phyloP scores from a whole-genome alignment of 2,329 filamentous ascomycete genomes.

The Zymoseptoria tritici region DNA sequence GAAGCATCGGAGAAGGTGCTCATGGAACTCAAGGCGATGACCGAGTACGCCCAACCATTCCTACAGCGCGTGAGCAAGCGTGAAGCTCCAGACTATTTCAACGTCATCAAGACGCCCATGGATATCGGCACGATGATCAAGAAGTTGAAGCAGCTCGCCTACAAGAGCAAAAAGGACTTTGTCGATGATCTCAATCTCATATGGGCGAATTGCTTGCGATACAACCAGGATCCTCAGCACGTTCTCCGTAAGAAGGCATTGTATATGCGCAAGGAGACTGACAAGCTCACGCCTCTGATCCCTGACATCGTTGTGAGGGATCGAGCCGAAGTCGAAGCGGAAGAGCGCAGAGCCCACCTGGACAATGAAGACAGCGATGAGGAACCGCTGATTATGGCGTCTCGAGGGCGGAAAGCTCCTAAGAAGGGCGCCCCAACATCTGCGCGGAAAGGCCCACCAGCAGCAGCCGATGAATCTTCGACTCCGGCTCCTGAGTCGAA shows the following conservation, averaged over 20 bases:
- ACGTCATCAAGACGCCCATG: conserved; percentile 93
- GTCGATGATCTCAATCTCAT: conserved; percentile 89
- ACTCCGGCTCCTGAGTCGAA: conserved; percentile 64
- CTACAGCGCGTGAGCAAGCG: conserved; percentile 91
- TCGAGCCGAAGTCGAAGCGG: conserved; percentile 78
- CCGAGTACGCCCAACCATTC: conserved; percentile 95
- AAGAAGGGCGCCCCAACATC: conserved; percentile 61
- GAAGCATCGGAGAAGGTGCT: conserved; percentile 95
- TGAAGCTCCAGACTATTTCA: conserved; percentile 92
- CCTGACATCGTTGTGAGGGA: conserved; percentile 86
- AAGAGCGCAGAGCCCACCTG: conserved; percentile 67
- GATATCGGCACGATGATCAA: conserved; percentile 97
- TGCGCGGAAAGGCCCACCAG: conserved; percentile 31
- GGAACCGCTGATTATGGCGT: conserved; percentile 80
- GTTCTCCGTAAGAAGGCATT: conserved; percentile 86
- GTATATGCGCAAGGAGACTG: conserved; percentile 94
- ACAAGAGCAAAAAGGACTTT: conserved; percentile 75
- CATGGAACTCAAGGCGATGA: conserved; percentile 93
- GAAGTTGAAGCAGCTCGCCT: conserved; percentile 67
- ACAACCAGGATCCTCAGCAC: conserved; percentile 85
- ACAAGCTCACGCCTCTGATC: conserved; percentile 91
- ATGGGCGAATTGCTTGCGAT: conserved; percentile 93
- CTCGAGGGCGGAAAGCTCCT: conserved; percentile 79
- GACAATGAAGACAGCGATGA: conserved; percentile 84
- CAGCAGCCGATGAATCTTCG: conserved; percentile 58